Evolutionary conservation across 106 monocot species (phyloP), one percentile per base, ranked within the genome.

Genomic region (Acorus calamus): DNA sequence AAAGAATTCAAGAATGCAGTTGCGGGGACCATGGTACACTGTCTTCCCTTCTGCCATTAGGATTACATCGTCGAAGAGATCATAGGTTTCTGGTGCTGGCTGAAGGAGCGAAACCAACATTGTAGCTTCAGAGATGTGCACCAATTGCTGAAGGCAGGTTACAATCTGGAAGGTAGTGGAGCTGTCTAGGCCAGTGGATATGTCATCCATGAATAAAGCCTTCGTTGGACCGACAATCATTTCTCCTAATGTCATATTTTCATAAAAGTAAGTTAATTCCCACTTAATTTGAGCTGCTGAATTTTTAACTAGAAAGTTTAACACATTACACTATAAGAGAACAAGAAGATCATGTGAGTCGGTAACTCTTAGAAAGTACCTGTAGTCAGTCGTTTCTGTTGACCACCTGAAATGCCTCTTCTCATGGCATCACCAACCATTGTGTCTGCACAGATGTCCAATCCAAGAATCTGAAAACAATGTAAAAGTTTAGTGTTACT

Each of bases 201-300:
- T 94, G 80, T 89, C 94, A 82, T 94, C 94, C 94, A 94, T 86
- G 47, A 89, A 86, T 56, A 94, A 70, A 44, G 77, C 89, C 76
- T 79, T 94, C 65, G 79, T 72, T 58, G 94, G 89, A 49, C 94
- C 94, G 14, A 94, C 84, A 52, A 94, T 79, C 79, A 94, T 89
- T 73, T 94, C 94, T 7, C 83, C 94, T 94, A 28, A 28, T 28
- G 28, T 28, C 28, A 28, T 1, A 28, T 28, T n/a, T n/a, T 28
- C 28, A 28, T 28, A 0, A 28, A 28, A 28, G 28, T 28, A n/a
- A 28, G 60, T 7, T 14, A 56, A 13, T 13, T 68, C 6, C 42
- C 68, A 41, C 9, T 59, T 41, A 65, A 42, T 42, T 4, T 11
- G 51, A 41, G 47, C 2, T 11, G 11, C 12, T 3, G 28, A 28